Conservation (phyloP, 345 rosid genomes). For the Populus alba region DNA sequence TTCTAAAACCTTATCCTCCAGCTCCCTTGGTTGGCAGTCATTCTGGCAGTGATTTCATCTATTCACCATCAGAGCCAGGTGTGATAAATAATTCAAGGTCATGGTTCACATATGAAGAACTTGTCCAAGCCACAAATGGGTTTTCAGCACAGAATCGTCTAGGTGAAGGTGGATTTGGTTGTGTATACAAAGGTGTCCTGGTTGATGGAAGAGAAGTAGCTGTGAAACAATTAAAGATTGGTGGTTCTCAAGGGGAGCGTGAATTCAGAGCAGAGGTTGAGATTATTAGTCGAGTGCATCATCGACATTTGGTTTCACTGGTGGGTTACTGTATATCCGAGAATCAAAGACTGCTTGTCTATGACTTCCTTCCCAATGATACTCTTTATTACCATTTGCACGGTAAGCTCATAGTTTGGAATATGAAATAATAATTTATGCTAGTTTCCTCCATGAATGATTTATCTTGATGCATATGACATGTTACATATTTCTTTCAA, state of each 20-base stretch:
- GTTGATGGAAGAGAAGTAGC: constrained; percentile 83
- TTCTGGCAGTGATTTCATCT: constrained; percentile 53
- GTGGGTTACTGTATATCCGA: constrained; percentile 94
- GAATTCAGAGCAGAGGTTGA: constrained; percentile 98
- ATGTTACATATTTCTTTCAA: neutral
- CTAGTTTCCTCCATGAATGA: neutral
- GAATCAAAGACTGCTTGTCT: constrained; percentile 80
- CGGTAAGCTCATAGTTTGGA: constrained; percentile 46
- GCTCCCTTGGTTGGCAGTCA: constrained; percentile 43
- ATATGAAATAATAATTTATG: neutral
- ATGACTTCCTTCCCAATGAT: constrained; percentile 79
- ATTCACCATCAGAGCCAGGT: constrained; percentile 67
- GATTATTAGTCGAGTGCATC: constrained; percentile 91
- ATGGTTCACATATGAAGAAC: constrained; percentile 87
- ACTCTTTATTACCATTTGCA: constrained; percentile 93
- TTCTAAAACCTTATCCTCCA: constrained; percentile 57
- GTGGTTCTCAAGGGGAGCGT: constrained; percentile 96
- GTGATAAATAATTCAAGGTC: constrained; percentile 68
- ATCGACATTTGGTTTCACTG: constrained; percentile 93
- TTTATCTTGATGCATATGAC: neutral
- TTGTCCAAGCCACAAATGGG: constrained; percentile 65
- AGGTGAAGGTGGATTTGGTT: constrained; percentile 99
- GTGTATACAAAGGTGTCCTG: constrained; percentile 88
- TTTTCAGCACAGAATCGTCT: constrained; percentile 72
- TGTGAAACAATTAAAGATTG: constrained; percentile 91